Conservation (phyloP, 176 grass and related monocot genomes). For the Aegilops bicornis region DNA sequence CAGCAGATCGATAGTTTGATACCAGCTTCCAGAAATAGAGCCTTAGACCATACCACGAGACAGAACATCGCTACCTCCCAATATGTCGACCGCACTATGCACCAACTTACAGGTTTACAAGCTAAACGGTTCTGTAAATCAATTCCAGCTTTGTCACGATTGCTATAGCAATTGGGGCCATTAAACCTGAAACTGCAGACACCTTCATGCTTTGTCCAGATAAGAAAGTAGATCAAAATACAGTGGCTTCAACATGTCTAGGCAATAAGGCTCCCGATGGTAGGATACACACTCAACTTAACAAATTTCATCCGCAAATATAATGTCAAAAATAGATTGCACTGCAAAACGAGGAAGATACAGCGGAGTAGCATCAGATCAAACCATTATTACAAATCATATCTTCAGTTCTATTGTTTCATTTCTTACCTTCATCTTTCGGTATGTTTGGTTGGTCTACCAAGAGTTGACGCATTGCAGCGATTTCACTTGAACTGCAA, state of each 20-base stretch:
- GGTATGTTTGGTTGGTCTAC: slow-evolving; percentile 84
- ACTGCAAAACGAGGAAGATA: slow-evolving; percentile 48
- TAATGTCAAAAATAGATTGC: slow-evolving; percentile 74
- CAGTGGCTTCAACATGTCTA: neutral
- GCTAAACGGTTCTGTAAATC: neutral
- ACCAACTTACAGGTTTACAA: neutral
- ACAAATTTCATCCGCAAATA: slow-evolving; percentile 79
- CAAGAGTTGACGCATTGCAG: slow-evolving; percentile 60
- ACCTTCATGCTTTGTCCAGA: neutral
- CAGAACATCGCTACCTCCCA: neutral
- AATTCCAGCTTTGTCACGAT: neutral
- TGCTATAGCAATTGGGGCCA: neutral
- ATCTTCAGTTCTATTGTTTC: slow-evolving; percentile 3
- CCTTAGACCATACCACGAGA: neutral
- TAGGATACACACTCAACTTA: slow-evolving; percentile 18
- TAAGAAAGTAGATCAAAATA: slow-evolving; percentile 5
- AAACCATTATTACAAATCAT: neutral
- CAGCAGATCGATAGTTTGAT: neutral
- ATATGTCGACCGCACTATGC: neutral
- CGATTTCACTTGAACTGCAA: slow-evolving; percentile 66
- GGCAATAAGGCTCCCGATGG: neutral
- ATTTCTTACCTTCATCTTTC: slow-evolving; percentile 69
- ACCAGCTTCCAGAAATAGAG: neutral
- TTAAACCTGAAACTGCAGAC: neutral
- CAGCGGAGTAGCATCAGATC: slow-evolving; percentile 2